Percentiles rank a stretch among this genome's conserved stretches.
Evolutionary conservation across 75 land plant genomes (phyloP).

Genomic region (Isoetes taiwanensis): DNA sequence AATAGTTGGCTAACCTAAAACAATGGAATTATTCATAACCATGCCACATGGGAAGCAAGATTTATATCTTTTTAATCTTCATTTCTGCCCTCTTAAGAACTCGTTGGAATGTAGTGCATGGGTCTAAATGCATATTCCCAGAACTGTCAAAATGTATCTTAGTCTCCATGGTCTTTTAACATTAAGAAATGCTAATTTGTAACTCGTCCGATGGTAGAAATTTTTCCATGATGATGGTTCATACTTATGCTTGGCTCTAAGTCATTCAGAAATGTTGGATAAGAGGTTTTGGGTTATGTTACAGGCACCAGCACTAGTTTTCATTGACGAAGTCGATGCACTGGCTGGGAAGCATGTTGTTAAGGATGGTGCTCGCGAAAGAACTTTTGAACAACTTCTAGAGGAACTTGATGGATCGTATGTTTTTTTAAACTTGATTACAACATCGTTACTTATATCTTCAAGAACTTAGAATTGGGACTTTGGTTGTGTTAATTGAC

Average conservation of each 20-base stretch:
- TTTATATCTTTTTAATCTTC: background rate
- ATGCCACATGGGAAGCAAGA: background rate
- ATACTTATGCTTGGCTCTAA: background rate
- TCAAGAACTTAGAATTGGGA: too few species aligned
- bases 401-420: conserved; percentile 86
- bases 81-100: background rate
- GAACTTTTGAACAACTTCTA: conserved; percentile 67
- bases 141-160: too few species aligned
- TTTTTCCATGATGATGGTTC: background rate
- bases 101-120: too few species aligned
- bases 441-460: too few species aligned
- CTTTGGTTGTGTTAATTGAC: too few species aligned
- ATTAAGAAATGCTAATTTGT: too few species aligned
- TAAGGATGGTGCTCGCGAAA: conserved; percentile 60
- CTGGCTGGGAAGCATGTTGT: conserved; percentile 73
- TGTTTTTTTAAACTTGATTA: conserved; percentile 10
- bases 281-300: too few species aligned
- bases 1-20: too few species aligned
- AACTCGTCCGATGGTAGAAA: too few species aligned
- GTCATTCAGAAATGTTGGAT: too few species aligned
- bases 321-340: conserved; percentile 98
- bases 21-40: too few species aligned
- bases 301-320: conserved; percentile 90
- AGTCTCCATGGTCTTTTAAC: too few species aligned
- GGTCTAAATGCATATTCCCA: background rate